phyloP scores from a whole-genome alignment of 805 yeast genomes.

The Candida sphagnicola region DNA sequence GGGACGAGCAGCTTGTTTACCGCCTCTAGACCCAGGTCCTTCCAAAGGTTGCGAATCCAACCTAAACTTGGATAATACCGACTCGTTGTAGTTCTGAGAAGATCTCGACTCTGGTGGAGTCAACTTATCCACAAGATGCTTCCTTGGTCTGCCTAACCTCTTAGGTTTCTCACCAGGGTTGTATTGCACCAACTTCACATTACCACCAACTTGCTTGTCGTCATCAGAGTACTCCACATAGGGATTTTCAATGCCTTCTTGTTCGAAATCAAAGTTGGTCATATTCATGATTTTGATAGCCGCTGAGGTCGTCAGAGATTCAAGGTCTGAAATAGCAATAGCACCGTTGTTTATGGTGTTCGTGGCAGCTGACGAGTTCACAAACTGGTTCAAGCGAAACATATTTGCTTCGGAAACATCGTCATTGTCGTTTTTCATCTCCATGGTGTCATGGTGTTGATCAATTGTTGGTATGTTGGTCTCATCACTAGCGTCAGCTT shows the following conservation, averaged over 20 bases:
- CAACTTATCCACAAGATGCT: conserved; percentile 16
- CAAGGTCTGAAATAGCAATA: background rate
- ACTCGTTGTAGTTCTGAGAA: conserved; percentile 23
- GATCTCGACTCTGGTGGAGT: conserved; percentile 18
- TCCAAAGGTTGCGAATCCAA: conserved; percentile 31
- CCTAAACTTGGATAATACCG: conserved; percentile 29
- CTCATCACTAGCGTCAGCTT: background rate
- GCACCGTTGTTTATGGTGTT: background rate
- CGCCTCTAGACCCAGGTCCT: conserved; percentile 41
- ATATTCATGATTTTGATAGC: conserved; percentile 3
- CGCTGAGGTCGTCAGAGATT: background rate
- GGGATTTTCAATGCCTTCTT: background rate
- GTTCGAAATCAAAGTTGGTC: conserved; percentile 2
- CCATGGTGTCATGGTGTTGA: background rate
- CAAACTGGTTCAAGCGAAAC: background rate
- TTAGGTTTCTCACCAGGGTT: conserved; percentile 27
- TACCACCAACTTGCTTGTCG: background rate
- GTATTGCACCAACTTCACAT: conserved; percentile 23
- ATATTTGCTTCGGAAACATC: background rate
- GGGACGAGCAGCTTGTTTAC: conserved; percentile 16
- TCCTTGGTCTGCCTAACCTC: conserved; percentile 35
- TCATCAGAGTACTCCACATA: conserved; percentile 2
- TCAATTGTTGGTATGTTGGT: background rate
- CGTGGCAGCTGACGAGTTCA: background rate
- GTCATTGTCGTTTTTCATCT: background rate